Evolutionary conservation across 176 grass and related monocot species (phyloP).

Genomic region (Melocanna baccifera): DNA sequence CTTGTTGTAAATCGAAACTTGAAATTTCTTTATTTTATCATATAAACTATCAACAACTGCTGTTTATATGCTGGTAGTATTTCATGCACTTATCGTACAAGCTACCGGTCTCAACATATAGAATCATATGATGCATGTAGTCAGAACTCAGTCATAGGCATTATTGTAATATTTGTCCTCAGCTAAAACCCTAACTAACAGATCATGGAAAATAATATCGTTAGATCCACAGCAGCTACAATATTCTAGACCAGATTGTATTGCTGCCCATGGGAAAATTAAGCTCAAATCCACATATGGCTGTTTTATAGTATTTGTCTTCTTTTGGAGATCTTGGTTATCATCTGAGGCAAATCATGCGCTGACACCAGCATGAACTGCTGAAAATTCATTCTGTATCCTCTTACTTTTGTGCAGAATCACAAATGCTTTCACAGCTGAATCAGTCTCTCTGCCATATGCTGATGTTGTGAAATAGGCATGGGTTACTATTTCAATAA

Average conservation of each 20-base stretch:
- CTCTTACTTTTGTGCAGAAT: neutral
- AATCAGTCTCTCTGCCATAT: neutral
- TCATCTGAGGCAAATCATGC: neutral
- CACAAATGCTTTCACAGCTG: neutral
- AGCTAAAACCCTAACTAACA: neutral
- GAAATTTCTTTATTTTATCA: neutral
- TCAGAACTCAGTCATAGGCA: neutral
- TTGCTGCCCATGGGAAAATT: neutral
- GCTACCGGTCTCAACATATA: neutral
- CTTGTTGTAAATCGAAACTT: slow-evolving; percentile 3
- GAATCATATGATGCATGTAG: neutral
- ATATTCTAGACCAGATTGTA: neutral
- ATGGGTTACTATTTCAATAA: neutral
- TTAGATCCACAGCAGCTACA: neutral
- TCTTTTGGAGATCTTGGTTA: neutral
- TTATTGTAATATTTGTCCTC: neutral
- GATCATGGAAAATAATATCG: neutral
- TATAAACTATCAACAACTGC: neutral
- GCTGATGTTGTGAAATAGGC: neutral
- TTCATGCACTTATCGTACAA: neutral
- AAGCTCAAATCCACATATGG: neutral
- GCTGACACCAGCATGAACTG: neutral
- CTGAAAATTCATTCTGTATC: neutral
- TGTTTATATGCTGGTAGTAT: neutral
- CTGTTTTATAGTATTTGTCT: neutral